Percentiles rank a stretch among this genome's conserved stretches.
phyloP scores from a whole-genome alignment of 495 filamentous ascomycete species.

The Viridothelium virens region DNA sequence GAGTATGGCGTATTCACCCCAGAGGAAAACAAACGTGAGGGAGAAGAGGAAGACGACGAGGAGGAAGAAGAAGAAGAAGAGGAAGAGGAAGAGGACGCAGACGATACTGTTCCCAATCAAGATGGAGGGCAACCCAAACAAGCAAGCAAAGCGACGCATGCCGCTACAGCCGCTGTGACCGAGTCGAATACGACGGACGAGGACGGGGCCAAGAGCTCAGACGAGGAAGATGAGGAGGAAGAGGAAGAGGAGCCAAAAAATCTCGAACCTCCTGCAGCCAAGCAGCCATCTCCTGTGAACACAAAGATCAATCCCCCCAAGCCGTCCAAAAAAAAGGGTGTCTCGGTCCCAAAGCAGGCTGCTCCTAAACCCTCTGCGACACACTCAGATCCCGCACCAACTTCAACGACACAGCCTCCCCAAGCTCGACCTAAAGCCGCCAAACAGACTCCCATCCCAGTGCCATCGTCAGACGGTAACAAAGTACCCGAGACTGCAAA shows the following conservation, averaged over 20 bases:
- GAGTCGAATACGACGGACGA: neutral
- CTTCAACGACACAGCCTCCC: neutral
- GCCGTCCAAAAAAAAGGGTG: slow-evolving; percentile 12
- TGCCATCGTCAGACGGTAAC: neutral
- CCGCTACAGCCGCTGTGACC: neutral
- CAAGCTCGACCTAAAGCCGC: neutral
- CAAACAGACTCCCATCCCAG: neutral
- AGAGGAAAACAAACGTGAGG: slow-evolving; percentile 9
- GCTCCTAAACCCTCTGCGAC: neutral
- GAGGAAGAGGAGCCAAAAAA: slow-evolving; percentile 16
- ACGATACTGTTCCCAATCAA: too few species aligned
- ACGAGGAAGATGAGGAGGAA: slow-evolving; percentile 7
- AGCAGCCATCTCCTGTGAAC: slow-evolving; percentile 5
- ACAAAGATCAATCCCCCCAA: slow-evolving; percentile 12
- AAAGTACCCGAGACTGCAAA: neutral
- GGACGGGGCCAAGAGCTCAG: neutral
- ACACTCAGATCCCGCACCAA: neutral
- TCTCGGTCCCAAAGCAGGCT: neutral
- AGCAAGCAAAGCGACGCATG: neutral
- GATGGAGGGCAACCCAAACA: neutral
- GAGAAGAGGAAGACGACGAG: neutral
- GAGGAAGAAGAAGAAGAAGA: neutral
- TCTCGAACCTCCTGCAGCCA: slow-evolving; percentile 15
- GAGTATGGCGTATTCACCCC: neutral
- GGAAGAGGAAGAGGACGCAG: neutral